Conservation (phyloP, 495 filamentous ascomycete genomes). For the Penicillium bialowiezense region DNA sequence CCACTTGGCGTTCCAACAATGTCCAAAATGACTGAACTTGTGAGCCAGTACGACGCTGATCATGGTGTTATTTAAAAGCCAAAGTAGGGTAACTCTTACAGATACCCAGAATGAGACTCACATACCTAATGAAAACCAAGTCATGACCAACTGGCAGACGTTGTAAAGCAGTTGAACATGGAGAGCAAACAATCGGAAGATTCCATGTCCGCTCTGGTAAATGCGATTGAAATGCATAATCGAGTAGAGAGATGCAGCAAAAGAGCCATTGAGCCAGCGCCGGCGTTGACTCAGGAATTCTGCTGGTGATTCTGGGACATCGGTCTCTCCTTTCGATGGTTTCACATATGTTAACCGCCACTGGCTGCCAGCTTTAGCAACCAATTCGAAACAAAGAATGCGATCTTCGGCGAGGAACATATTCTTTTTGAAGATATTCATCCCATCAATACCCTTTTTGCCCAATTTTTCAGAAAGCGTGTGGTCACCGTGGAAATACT, state of each 20-base stretch:
- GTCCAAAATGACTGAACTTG: conserved; percentile 92
- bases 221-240: conserved; percentile 96
- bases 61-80: too few relatives aligned
- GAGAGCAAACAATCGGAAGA: conserved; percentile 89
- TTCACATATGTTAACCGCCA: conserved; percentile 99
- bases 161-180: conserved; percentile 95
- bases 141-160: conserved; percentile 76
- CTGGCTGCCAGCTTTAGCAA: conserved; percentile 94
- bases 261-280: conserved; percentile 96
- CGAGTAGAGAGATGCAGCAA: conserved; percentile 90
- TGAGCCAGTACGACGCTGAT: conserved; percentile 82
- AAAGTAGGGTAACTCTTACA: neutral
- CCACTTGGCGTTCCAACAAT: conserved; percentile 71
- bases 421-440: conserved; percentile 99
- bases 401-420: conserved; percentile 99
- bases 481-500: conserved; percentile 99
- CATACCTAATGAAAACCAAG: conserved; percentile 90
- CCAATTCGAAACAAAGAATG: conserved; percentile 97
- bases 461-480: conserved; percentile 88
- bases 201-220: conserved; percentile 92
- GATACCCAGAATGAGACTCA: neutral
- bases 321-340: conserved; percentile 94
- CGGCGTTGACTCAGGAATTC: conserved; percentile 94
- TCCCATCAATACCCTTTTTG: conserved; percentile 98
- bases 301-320: conserved; percentile 78